Evolutionary conservation across 1,284 basidiomycete genomes (phyloP).

Genomic region (Ustilago loliicola): DNA sequence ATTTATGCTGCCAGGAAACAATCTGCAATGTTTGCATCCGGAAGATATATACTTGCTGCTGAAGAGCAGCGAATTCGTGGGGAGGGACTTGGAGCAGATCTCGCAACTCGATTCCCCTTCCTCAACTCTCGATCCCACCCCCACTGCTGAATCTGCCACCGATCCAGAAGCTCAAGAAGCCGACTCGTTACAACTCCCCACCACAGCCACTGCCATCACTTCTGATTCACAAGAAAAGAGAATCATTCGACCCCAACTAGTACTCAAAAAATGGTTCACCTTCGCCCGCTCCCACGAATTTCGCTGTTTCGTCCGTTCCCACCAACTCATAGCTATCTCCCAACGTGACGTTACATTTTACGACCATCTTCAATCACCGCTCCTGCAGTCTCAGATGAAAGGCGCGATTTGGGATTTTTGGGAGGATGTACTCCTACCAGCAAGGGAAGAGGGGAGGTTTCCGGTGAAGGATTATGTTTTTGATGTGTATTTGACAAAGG

Average conservation of each 20-base stretch:
- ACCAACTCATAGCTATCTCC: constrained; percentile 77
- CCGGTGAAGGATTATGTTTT: constrained; percentile 75
- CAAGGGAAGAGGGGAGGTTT: constrained; percentile 40
- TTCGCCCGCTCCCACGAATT: constrained; percentile 78
- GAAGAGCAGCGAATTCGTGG: constrained; percentile 91
- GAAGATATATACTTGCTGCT: constrained; percentile 91
- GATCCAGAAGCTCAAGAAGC: neutral
- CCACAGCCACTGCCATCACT: neutral
- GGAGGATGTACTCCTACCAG: constrained; percentile 73
- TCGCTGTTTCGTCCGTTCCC: constrained; percentile 54
- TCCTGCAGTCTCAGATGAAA: constrained; percentile 76
- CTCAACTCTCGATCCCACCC: too few species aligned
- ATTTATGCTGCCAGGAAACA: constrained; percentile 90
- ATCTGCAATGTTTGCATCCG: constrained; percentile 86
- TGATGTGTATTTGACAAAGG: constrained; percentile 87
- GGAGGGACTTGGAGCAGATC: constrained; percentile 79
- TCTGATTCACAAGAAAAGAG: neutral
- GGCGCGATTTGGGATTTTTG: constrained; percentile 78
- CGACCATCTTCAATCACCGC: constrained; percentile 77
- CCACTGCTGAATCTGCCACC: neutral
- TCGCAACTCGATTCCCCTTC: constrained; percentile 40
- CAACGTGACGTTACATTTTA: constrained; percentile 88
- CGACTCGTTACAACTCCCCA: neutral
- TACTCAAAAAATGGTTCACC: constrained; percentile 90
- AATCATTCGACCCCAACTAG: constrained; percentile 74